These are phyloP conservation scores for Trifolium repens DNA, from an alignment of 306 rosid species.

Conservation along the genomic window DNA sequence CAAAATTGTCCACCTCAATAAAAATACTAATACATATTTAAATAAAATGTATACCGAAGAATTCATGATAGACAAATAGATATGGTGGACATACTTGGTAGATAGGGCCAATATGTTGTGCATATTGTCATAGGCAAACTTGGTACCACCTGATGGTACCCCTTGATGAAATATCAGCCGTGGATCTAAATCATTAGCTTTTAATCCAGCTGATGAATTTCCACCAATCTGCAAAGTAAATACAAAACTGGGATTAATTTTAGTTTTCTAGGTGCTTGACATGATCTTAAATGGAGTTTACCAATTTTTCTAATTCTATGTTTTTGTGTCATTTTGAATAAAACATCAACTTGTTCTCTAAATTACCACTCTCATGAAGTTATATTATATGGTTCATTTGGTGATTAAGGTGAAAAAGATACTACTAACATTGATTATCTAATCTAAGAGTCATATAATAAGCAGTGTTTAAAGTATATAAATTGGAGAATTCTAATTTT, in stretches of 20 bases:
- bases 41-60: too few relatives aligned
- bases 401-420: too few relatives aligned
- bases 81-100: constrained; percentile 58
- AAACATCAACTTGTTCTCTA: too few relatives aligned
- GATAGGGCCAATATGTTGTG: constrained; percentile 80
- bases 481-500: too few relatives aligned
- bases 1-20: too few relatives aligned
- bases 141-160: constrained; percentile 61
- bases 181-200: constrained; percentile 62
- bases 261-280: constrained; percentile 6
- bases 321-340: too few relatives aligned
- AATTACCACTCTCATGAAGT: too few relatives aligned
- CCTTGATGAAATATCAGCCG: constrained; percentile 70
- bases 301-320: background rate
- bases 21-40: too few relatives aligned
- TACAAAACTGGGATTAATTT: background rate
- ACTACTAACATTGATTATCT: too few relatives aligned
- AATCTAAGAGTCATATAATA: too few relatives aligned
- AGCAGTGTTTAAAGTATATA: too few relatives aligned
- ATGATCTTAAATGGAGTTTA: background rate
- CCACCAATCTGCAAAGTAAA: constrained; percentile 56
- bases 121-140: constrained; percentile 66
- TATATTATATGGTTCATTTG: too few relatives aligned
- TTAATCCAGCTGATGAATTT: constrained; percentile 49
- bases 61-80: background rate